Evolutionary conservation across 2,329 filamentous ascomycete species (phyloP), one percentile per base, ranked within the genome.

Genomic region (Ophiostoma himal-ulmi): DNA sequence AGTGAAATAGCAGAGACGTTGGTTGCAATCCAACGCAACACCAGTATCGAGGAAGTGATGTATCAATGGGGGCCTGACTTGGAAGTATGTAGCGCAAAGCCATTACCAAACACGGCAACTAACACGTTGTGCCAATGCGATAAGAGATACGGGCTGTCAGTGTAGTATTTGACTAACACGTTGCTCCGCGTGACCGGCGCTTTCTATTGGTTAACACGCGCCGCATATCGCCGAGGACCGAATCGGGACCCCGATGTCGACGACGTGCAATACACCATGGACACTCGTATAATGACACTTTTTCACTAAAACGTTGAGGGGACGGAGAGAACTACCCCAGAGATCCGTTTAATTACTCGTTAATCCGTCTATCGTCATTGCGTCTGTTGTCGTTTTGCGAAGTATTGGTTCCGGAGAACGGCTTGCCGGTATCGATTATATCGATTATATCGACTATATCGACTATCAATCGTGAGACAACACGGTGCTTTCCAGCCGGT

Each of bases 401-500:
- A 13, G 8, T 1, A 26, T 22, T 20, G 44, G 20, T 48, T 6
- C 20, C 52, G 22, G 52, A 57, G n/a, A 57, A 26, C 22, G 22
- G 22, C 22, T 26, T 57, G 22, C 52, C 52, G 52, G 52, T 26
- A 57, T 57, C 52, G 39, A 3, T 17, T 44, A 44, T 44, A 8
- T 30, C 3, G 39, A 17, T 44, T 1, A 41, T 41, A 44, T 44
- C 39, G 7, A 11, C 52, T 54, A 54, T 54, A 26, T 17, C 17
- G 44, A 48, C 14, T 6, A 7, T 17, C 17, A 48, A 20, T 30
- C n/a, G n/a, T 26, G n/a, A 57, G n/a, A 26, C n/a, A 10, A 22
- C n/a, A 57, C 52, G 52, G 52, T 57, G 52, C 52, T 26, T 57
- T 57, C 52, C 11, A 57, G 52, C n/a, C 52, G 52, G 52, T 17